A percentile compares a stretch with the other conserved stretches of the same genome.
Conservation (phyloP, 129 eudicot genomes). For the Mikania micrantha region DNA sequence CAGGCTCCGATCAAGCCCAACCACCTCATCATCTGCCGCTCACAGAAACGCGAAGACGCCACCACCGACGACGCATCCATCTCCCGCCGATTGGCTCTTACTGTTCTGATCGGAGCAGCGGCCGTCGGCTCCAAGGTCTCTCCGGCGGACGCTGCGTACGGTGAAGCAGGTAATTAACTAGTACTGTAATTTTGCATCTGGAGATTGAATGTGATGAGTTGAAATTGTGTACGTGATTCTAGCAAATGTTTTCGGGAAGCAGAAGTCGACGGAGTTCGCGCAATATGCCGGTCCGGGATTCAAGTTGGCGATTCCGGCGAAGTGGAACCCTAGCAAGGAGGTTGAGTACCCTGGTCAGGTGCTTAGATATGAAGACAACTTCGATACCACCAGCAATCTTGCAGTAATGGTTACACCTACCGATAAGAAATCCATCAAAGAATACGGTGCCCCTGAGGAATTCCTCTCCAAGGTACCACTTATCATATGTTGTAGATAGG, state of each 20-base stretch:
- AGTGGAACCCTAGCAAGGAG: conserved; percentile 98
- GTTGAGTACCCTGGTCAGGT: conserved; percentile 96
- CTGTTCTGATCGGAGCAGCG: conserved; percentile 87
- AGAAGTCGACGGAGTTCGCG: conserved; percentile 76
- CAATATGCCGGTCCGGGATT: conserved; percentile 69
- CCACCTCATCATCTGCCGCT: conserved; percentile 55
- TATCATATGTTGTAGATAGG: no score
- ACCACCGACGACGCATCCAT: conserved; percentile 22
- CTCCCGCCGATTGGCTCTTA: conserved; percentile 85
- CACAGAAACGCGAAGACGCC: conserved; percentile 59
- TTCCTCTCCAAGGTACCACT: conserved; percentile 65
- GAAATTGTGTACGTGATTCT: conserved; percentile 11
- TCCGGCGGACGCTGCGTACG: conserved; percentile 97
- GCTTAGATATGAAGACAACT: conserved; percentile 91
- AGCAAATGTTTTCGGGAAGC: conserved; percentile 98
- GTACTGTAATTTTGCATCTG: background rate
- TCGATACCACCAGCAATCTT: conserved; percentile 76
- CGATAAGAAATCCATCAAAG: conserved; percentile 89
- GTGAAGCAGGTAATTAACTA: conserved; percentile 69
- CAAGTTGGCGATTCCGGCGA: conserved; percentile 68
- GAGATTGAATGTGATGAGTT: background rate
- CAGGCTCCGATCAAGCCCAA: conserved; percentile 34
- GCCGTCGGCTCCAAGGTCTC: conserved; percentile 87
- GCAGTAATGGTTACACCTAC: conserved; percentile 64
- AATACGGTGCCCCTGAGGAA: conserved; percentile 79